A percentile compares a stretch with the other conserved stretches of the same genome.
phyloP scores from a whole-genome alignment of 306 rosid species.

The Dalbergia oliveri region DNA sequence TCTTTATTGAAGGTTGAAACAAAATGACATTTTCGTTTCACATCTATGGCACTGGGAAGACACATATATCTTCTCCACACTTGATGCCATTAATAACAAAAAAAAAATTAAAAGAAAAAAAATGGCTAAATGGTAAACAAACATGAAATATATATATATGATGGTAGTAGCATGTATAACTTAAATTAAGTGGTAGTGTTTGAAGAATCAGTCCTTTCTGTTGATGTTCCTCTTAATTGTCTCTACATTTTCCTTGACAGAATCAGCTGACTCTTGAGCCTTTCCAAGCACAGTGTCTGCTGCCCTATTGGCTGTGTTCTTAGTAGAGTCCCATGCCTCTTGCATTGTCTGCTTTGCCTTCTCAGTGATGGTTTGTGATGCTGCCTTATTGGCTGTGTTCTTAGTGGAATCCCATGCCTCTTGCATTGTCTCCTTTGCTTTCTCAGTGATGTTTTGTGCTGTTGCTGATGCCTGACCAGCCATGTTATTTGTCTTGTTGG shows the following conservation, averaged over 20 bases:
- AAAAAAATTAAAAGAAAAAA: not conserved
- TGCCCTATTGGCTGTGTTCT: constrained; percentile 68
- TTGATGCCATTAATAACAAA: constrained; percentile 18
- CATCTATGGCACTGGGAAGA: constrained; percentile 49
- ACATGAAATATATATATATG: not conserved
- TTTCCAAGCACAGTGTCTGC: constrained; percentile 56
- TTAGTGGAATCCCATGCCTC: constrained; percentile 69
- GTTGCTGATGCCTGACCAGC: constrained; percentile 50
- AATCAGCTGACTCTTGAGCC: constrained; percentile 61
- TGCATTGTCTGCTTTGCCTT: constrained; percentile 76
- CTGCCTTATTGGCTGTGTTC: constrained; percentile 63
- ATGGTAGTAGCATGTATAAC: not conserved
- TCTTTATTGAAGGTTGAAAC: constrained; percentile 45
- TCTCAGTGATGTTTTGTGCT: constrained; percentile 64
- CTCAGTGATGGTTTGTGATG: constrained; percentile 42
- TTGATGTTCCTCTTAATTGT: constrained; percentile 59
- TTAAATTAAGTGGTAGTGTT: constrained; percentile 1
- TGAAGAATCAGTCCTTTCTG: constrained; percentile 48
- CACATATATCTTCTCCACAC: constrained; percentile 39
- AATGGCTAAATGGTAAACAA: constrained; percentile 9
- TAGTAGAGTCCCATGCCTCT: constrained; percentile 75
- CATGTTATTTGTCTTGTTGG: constrained; percentile 49
- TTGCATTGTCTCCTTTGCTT: constrained; percentile 61
- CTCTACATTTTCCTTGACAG: constrained; percentile 55
- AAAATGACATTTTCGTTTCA: constrained; percentile 30